Evolutionary conservation across 257 asterid genomes (phyloP).

Genomic region (Nicotiana otophora): DNA sequence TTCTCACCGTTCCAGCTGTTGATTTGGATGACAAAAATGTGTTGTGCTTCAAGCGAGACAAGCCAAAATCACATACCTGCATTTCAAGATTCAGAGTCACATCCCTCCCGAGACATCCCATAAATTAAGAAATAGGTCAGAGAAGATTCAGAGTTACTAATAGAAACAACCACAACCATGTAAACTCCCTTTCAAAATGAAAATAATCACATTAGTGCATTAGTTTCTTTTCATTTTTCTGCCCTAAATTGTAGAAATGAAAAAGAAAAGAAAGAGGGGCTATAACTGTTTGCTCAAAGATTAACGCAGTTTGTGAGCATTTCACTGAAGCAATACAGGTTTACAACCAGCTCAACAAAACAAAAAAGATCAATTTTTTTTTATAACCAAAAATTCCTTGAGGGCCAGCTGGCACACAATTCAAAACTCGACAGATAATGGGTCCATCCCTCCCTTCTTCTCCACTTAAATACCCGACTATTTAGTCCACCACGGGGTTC

Average conservation of each 20-base stretch:
- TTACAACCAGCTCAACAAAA: not conserved
- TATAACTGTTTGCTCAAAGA: not conserved
- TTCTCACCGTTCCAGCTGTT: conserved; percentile 95
- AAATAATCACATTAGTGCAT: not conserved
- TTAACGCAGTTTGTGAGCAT: not conserved
- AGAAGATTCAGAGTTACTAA: not conserved
- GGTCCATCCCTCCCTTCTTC: not conserved
- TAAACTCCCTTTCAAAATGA: not conserved
- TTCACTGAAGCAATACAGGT: not conserved
- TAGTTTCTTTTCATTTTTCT: not conserved
- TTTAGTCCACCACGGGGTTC: not conserved
- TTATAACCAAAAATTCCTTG: not conserved
- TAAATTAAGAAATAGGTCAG: not conserved
- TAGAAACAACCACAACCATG: not conserved
- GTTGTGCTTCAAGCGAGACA: conserved; percentile 98
- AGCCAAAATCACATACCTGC: conserved; percentile 97
- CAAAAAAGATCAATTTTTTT: not conserved
- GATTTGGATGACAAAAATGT: conserved; percentile 98
- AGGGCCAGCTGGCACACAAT: not conserved
- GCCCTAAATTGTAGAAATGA: not conserved
- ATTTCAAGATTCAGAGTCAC: conserved; percentile 10
- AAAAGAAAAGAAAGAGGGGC: not conserved
- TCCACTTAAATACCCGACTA: not conserved
- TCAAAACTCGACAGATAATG: not conserved
- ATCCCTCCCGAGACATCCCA: not conserved